A percentile compares a stretch with the other conserved stretches of the same genome.
Conservation (phyloP, 768 basidiomycete genomes). For the Leccinum barrowsii region DNA sequence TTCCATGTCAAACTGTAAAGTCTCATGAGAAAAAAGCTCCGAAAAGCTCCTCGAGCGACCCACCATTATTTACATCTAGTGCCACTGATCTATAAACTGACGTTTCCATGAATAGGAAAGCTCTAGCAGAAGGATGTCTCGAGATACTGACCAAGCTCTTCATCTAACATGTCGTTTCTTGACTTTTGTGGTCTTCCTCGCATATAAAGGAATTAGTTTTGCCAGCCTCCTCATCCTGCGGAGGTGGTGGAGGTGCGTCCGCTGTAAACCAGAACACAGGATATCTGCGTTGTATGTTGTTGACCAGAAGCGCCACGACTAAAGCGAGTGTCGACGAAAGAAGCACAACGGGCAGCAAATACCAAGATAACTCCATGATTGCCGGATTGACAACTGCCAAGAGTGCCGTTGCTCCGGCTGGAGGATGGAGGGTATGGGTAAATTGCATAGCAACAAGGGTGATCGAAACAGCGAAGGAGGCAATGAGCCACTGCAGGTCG, state of each 20-base stretch:
- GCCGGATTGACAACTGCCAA: slow-evolving; percentile 44
- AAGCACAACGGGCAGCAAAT: slow-evolving; percentile 50
- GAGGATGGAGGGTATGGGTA: slow-evolving; percentile 51
- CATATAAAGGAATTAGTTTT: background rate
- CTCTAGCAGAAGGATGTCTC: background rate
- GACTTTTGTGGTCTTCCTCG: background rate
- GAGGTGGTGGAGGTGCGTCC: background rate
- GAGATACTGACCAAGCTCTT: slow-evolving; percentile 9
- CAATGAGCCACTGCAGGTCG: slow-evolving; percentile 42
- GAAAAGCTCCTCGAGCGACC: background rate
- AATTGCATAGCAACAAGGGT: slow-evolving; percentile 50
- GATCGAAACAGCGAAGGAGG: slow-evolving; percentile 38
- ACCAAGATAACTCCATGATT: slow-evolving; percentile 45
- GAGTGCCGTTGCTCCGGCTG: slow-evolving; percentile 55
- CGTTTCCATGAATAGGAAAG: slow-evolving; percentile 4
- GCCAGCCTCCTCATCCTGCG: background rate
- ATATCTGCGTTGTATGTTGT: slow-evolving; percentile 50
- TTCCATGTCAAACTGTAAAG: background rate
- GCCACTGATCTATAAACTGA: background rate
- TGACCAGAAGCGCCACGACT: slow-evolving; percentile 42
- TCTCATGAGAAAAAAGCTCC: slow-evolving; percentile 3
- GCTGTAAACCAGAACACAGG: slow-evolving; percentile 43
- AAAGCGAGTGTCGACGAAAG: slow-evolving; percentile 45
- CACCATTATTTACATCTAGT: background rate
- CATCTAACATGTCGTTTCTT: background rate